A percentile compares a stretch with the other conserved stretches of the same genome.
Evolutionary conservation across 257 asterid species (phyloP).

Genomic region (Hygrophila difformis): DNA sequence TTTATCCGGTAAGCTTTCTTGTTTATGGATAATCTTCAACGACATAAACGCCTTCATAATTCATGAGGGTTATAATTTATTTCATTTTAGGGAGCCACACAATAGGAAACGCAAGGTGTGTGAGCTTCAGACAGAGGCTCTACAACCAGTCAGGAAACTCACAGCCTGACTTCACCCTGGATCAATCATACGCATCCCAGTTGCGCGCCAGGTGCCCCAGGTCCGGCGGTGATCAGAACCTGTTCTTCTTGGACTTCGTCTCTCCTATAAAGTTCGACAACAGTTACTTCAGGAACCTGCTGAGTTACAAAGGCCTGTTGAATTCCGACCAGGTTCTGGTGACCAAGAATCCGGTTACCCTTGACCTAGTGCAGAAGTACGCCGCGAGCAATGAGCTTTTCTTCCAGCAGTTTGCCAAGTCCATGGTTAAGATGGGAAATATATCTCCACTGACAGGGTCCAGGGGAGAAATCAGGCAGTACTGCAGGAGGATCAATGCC

Average conservation of each 20-base stretch:
- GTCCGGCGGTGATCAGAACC: slow-evolving; percentile 84
- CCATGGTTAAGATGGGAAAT: slow-evolving; percentile 85
- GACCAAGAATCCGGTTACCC: slow-evolving; percentile 55
- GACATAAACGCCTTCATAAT: not conserved
- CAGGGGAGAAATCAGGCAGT: slow-evolving; percentile 63
- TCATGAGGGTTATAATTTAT: not conserved
- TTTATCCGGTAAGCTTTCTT: slow-evolving; percentile 47
- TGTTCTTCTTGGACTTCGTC: slow-evolving; percentile 50
- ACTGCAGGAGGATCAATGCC: slow-evolving; percentile 65
- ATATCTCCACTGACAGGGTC: slow-evolving; percentile 75
- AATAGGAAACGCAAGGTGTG: slow-evolving; percentile 74
- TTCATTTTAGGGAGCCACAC: slow-evolving; percentile 85
- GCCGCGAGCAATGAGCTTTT: slow-evolving; percentile 50
- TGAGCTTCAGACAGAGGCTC: slow-evolving; percentile 87
- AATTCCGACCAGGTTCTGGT: slow-evolving; percentile 72
- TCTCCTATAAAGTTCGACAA: slow-evolving; percentile 68
- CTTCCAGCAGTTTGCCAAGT: slow-evolving; percentile 70
- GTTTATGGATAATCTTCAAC: not conserved
- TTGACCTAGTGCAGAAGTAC: slow-evolving; percentile 57
- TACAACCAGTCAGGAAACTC: slow-evolving; percentile 76
- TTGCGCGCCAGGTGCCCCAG: slow-evolving; percentile 56
- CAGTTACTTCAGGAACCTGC: slow-evolving; percentile 62
- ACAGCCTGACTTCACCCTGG: slow-evolving; percentile 47
- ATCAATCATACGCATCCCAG: slow-evolving; percentile 50
- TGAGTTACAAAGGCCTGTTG: slow-evolving; percentile 63